Evolutionary conservation across 345 rosid genomes (phyloP).

Genomic region (Brassica nigra): DNA sequence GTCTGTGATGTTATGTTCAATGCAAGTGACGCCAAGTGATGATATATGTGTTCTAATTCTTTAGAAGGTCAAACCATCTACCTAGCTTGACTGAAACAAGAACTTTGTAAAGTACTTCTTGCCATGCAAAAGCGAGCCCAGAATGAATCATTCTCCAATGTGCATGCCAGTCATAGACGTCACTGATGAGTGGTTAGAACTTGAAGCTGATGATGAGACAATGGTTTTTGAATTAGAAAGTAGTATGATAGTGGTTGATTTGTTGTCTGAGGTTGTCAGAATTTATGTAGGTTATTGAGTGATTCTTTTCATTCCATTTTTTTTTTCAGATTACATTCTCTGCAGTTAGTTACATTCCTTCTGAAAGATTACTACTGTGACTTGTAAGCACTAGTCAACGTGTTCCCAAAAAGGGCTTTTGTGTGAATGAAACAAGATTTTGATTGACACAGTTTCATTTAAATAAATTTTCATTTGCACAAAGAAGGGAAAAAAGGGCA

Average conservation of each 20-base stretch:
- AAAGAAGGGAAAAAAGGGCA: conserved; percentile 12
- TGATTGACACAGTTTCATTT: conserved; percentile 20
- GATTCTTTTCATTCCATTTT: conserved; percentile 17
- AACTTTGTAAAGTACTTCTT: too few relatives aligned
- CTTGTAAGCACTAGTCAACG: background rate
- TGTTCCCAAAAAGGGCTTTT: too few relatives aligned
- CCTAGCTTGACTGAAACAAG: too few relatives aligned
- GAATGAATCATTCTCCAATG: too few relatives aligned
- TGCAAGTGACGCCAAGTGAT: too few relatives aligned
- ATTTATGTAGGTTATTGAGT: conserved; percentile 33
- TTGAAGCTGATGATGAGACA: conserved; percentile 57
- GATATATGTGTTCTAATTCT: too few relatives aligned
- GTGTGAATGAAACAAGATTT: too few relatives aligned
- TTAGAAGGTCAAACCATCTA: too few relatives aligned
- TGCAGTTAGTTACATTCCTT: conserved; percentile 29
- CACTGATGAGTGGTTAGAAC: conserved; percentile 52
- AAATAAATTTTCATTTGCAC: conserved; percentile 1
- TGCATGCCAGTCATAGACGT: too few relatives aligned
- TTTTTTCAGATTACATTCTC: too few relatives aligned
- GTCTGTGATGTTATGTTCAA: too few relatives aligned
- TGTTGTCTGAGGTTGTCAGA: conserved; percentile 59
- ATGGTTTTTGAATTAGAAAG: conserved; percentile 67
- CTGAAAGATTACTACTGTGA: conserved; percentile 20
- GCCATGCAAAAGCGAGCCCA: too few relatives aligned
- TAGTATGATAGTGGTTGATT: conserved; percentile 60